Conservation (phyloP, 1,284 basidiomycete genomes). For the Cryptococcus jaspeensis region DNA sequence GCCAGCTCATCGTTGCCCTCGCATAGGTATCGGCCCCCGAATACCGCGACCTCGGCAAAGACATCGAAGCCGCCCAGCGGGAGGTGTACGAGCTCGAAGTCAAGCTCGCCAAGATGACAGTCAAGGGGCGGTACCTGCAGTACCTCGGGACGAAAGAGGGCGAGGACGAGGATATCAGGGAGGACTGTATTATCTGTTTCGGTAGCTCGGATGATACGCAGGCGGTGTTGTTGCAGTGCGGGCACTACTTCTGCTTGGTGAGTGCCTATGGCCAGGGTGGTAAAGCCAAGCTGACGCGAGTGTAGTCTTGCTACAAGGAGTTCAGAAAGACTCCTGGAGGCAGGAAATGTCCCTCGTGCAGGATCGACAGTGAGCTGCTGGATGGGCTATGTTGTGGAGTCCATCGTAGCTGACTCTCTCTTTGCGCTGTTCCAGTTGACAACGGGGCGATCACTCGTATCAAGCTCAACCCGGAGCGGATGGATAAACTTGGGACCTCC, state of each 20-base stretch:
- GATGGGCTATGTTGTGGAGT: not conserved
- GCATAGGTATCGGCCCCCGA: slow-evolving; percentile 24
- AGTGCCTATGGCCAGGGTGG: slow-evolving; percentile 3
- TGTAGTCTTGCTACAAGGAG: slow-evolving; percentile 40
- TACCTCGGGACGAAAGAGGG: slow-evolving; percentile 28
- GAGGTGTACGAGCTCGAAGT: slow-evolving; percentile 27
- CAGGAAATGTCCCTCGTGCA: slow-evolving; percentile 41
- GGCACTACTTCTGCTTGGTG: slow-evolving; percentile 45
- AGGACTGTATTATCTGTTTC: slow-evolving; percentile 48
- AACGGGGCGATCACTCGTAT: slow-evolving; percentile 88
- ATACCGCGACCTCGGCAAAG: slow-evolving; percentile 21
- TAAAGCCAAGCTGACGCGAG: not conserved
- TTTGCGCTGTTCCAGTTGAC: slow-evolving; percentile 20
- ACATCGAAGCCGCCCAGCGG: slow-evolving; percentile 14
- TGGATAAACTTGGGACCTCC: not conserved
- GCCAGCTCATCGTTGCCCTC: not conserved
- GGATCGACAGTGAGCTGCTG: slow-evolving; percentile 26
- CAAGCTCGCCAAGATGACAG: slow-evolving; percentile 28
- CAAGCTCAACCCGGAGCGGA: slow-evolving; percentile 60
- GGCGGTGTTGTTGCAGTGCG: slow-evolving; percentile 39
- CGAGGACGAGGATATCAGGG: slow-evolving; percentile 29
- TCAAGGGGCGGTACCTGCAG: slow-evolving; percentile 39
- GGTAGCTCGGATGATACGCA: slow-evolving; percentile 41
- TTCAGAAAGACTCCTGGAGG: slow-evolving; percentile 27
- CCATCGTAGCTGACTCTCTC: not conserved